Conservation (phyloP, 148 eudicot genomes). For the Vaccinium vitisidaea region DNA sequence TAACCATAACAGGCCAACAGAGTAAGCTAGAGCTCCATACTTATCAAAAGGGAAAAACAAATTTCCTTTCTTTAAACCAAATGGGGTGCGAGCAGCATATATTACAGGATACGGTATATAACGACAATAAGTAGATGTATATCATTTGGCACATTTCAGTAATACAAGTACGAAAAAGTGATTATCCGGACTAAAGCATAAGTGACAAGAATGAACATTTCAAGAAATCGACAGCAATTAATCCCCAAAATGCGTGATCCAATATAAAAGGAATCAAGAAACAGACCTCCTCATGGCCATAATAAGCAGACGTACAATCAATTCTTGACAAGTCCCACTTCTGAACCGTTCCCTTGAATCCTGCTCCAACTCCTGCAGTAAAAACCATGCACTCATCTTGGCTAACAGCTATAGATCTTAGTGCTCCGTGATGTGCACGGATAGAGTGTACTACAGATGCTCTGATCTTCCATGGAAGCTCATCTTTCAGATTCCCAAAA, state of each 20-base stretch:
- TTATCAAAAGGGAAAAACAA: background rate
- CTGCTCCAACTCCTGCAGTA: constrained; percentile 95
- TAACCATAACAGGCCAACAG: background rate
- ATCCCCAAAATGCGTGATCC: background rate
- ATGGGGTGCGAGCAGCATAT: background rate
- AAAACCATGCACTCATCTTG: constrained; percentile 80
- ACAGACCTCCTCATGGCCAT: constrained; percentile 97
- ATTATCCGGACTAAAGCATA: background rate
- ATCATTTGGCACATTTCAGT: background rate
- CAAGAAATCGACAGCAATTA: background rate
- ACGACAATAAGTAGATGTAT: background rate
- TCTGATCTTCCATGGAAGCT: constrained; percentile 94
- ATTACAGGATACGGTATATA: background rate
- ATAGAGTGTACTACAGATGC: constrained; percentile 81
- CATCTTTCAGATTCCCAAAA: constrained; percentile 74
- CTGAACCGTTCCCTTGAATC: constrained; percentile 92
- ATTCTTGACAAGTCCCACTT: constrained; percentile 80
- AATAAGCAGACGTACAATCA: constrained; percentile 70
- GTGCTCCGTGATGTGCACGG: constrained; percentile 91
- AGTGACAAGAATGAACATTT: constrained; percentile 2
- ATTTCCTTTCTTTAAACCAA: background rate
- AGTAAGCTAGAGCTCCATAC: background rate
- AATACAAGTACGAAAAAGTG: constrained; percentile 1
- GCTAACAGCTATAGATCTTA: constrained; percentile 77
- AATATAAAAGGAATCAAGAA: constrained; percentile 13